Base-by-base conservation (phyloP, 1,284 basidiomycete genomes). In the Flammula alnicola region DNA sequence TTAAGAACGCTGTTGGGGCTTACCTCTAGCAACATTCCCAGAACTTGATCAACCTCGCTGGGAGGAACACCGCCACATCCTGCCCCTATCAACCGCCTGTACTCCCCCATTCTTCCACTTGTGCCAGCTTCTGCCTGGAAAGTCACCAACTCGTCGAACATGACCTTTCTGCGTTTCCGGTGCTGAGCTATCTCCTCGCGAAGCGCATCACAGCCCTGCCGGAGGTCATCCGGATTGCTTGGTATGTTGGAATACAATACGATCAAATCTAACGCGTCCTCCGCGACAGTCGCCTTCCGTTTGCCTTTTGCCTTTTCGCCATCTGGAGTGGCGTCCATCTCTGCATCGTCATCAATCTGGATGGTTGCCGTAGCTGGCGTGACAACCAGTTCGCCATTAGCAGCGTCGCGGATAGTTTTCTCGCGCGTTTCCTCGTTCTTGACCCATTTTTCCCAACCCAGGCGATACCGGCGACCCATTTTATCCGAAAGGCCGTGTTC, bases 401-500 rank as follows among this genome's bases (percentile, higher is more conserved):
- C 75, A 14, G 74, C 77, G 32, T 83, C 80, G 35, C 86, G 76
- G 42, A 88, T 76, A 1, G 65, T 68, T 51, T 75, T 79, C 69
- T 95, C 92, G 20, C 93, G 79, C 31, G 74, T 75, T 63, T 91
- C 87, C 69, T 97, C 91, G 51, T 89, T 88, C 57, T 84, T 83
- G n/a, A 91, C 71, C 93, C 95, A 98, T 61, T 88, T 88, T 64
- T 95, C 91, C 84, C 88, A 96, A 1, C 94, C 95, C n/a, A 88
- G 65, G 39, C 89, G 79, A 67, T 91, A 92, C 49, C 89, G 79
- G 60, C 82, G 81, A 19, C 85, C 87, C 82, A 96, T 88, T 68
- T 91, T 93, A 4, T 73, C 72, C 22, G 79, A 74, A 32, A 98
- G 71, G 51, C 86, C 83, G 7, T 69, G 71, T 65, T 94, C 87